A percentile compares a stretch with the other conserved stretches of the same genome.
Evolutionary conservation across 208 protist genomes (phyloP).

Genomic region (Endotrypanum monterogeii): DNA sequence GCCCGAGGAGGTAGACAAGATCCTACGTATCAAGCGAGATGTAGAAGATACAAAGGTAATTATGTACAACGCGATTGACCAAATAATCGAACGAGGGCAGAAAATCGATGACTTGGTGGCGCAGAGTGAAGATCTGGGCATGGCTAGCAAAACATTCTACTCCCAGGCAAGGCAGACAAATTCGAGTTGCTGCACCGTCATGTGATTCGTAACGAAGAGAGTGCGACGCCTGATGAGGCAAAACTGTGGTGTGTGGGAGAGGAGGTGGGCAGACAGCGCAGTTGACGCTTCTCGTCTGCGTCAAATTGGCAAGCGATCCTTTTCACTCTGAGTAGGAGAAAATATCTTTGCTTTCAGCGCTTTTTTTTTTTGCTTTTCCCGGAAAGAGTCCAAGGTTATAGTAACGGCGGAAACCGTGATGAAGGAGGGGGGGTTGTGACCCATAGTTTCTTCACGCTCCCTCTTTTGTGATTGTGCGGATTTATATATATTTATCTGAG

Average conservation of each 20-base stretch:
- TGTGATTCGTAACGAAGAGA: conserved; percentile 36
- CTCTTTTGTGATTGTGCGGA: background rate
- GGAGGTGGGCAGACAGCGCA: background rate
- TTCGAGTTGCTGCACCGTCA: conserved; percentile 80
- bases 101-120: conserved; percentile 92
- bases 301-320: background rate
- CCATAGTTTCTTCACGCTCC: background rate
- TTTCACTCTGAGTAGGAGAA: background rate
- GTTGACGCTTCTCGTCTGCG: background rate
- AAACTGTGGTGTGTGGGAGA: background rate
- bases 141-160: conserved; percentile 92
- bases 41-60: conserved; percentile 92
- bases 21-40: conserved; percentile 86
- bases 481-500: too few species aligned
- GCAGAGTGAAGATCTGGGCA: conserved; percentile 79
- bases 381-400: background rate
- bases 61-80: conserved; percentile 93
- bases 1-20: conserved; percentile 90
- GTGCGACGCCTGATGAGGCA: background rate
- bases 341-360: background rate
- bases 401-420: background rate
- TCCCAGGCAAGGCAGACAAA: conserved; percentile 90
- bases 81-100: conserved; percentile 87
- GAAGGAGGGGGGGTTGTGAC: background rate
- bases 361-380: background rate